Evolutionary conservation across 495 filamentous ascomycete genomes (phyloP).

Genomic region (Penicillium daleae): DNA sequence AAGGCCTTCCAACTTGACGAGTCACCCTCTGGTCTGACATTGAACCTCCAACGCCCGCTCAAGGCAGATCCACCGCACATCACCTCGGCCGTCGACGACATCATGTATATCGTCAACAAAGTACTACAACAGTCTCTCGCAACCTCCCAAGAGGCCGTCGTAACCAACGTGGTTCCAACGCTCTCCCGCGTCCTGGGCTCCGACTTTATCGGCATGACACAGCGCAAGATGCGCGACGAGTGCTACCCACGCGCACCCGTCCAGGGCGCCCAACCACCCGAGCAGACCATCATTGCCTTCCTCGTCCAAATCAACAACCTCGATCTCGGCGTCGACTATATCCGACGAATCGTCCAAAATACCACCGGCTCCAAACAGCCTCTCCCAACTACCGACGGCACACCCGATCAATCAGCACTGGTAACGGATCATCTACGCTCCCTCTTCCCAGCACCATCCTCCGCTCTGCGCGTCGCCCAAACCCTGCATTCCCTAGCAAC

Average conservation of each 20-base stretch:
- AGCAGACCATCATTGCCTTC: slow-evolving; percentile 82
- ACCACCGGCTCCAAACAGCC: slow-evolving; percentile 53
- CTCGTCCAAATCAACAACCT: slow-evolving; percentile 94
- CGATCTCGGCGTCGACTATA: slow-evolving; percentile 86
- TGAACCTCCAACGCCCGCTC: slow-evolving; percentile 70
- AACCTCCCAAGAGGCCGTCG: slow-evolving; percentile 77
- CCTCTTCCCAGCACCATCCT: slow-evolving; percentile 77
- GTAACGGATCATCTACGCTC: slow-evolving; percentile 51
- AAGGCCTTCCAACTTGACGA: slow-evolving; percentile 99
- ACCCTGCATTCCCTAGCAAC: slow-evolving; percentile 69
- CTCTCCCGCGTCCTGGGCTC: slow-evolving; percentile 84
- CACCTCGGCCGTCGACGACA: slow-evolving; percentile 93
- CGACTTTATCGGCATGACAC: slow-evolving; percentile 96
- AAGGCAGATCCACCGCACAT: slow-evolving; percentile 82
- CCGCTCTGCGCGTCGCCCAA: slow-evolving; percentile 66
- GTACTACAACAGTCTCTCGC: slow-evolving; percentile 82
- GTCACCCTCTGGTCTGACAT: slow-evolving; percentile 74
- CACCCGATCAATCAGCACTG: slow-evolving; percentile 14
- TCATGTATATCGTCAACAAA: slow-evolving; percentile 98
- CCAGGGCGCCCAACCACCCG: slow-evolving; percentile 78
- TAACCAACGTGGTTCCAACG: slow-evolving; percentile 75
- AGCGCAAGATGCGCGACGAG: slow-evolving; percentile 96
- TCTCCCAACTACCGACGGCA: slow-evolving; percentile 25
- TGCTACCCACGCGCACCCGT: slow-evolving; percentile 77
- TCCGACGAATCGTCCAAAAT: slow-evolving; percentile 78